Base-by-base conservation (phyloP, 257 asterid genomes). In the Plantago ovata region DNA sequence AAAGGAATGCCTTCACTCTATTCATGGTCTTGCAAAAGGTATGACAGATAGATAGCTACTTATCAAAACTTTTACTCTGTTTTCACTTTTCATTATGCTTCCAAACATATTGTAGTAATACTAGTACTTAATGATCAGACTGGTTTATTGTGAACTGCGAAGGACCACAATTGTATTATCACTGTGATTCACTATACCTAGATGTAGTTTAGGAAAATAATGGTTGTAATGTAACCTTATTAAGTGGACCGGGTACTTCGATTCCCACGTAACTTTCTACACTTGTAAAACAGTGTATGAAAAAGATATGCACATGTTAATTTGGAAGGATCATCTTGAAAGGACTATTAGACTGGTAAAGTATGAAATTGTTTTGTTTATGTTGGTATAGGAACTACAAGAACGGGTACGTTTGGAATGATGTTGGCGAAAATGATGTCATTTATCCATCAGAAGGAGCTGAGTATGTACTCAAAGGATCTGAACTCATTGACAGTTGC, bases 11-110 rank as follows among this genome's bases (percentile, higher is more conserved):
- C 95, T 48, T 79, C 93, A 13, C 81, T 87, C 78, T 90, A 90
- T 67, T 90, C 98, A 3, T 87, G 98, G 98, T 87, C 98, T 57
- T 83, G 96, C 87, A 90, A 90, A 72, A 82, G 95, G 97, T 83
- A 52, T 23, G 32, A 45, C 7, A 1, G 51, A 18, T 19, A 12
- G 5, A 12, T 55, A 4, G 12, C 23, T 28, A 9, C 36, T 24
- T 52, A 12, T 52, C 13, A 6, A 1, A 28, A 13, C 13, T 7
- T 15, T 28, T 3, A 1, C 36, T 28, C 36, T 28, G 36, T 28
- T 28, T 28, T 28, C 36, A 28, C 36, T 28, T 28, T 28, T 28
- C 36, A 28, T 28, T 28, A 28, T 28, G 4, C 36, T 28, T 28
- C 7, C 36, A 28, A 28, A 28, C 7, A 8, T 4, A 28, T 28